Evolutionary conservation across 2,329 filamentous ascomycete genomes (phyloP).

Genomic region (Setomelanomma holmii): DNA sequence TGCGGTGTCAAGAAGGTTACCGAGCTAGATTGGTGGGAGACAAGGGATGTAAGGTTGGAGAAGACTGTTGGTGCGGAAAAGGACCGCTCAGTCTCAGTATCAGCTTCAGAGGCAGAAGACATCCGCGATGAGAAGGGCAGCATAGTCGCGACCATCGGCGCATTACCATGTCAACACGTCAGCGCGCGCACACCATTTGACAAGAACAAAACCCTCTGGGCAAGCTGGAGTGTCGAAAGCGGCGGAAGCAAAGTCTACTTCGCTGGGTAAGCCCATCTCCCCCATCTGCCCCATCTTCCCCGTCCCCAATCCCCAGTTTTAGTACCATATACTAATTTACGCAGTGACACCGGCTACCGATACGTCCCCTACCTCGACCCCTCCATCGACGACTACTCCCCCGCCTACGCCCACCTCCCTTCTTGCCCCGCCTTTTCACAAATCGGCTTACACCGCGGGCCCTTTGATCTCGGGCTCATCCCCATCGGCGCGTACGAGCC

Average conservation of each 20-base stretch:
- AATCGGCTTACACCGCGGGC: constrained; percentile 79
- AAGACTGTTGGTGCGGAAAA: constrained; percentile 8
- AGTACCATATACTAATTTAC: not conserved
- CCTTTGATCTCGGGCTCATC: constrained; percentile 90
- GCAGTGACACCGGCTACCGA: constrained; percentile 88
- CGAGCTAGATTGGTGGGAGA: constrained; percentile 96
- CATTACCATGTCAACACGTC: constrained; percentile 84
- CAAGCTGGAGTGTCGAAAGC: constrained; percentile 80
- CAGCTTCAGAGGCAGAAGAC: too few species aligned
- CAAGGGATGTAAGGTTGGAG: constrained; percentile 73
- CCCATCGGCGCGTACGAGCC: constrained; percentile 91
- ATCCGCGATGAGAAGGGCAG: too few species aligned
- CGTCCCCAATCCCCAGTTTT: constrained; percentile 22
- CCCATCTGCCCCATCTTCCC: not conserved
- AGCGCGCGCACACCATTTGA: constrained; percentile 74
- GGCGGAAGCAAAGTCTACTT: constrained; percentile 85
- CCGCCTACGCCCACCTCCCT: constrained; percentile 69
- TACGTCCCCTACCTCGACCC: constrained; percentile 64
- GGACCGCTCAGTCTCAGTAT: not conserved
- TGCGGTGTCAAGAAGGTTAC: constrained; percentile 78
- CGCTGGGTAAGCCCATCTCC: constrained; percentile 59
- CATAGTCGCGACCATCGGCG: constrained; percentile 76
- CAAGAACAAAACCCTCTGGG: constrained; percentile 81
- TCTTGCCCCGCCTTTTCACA: constrained; percentile 83
- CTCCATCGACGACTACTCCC: constrained; percentile 73